Conservation (phyloP, 352 stramenopile species). For the Pseudoperonospora humuli region DNA sequence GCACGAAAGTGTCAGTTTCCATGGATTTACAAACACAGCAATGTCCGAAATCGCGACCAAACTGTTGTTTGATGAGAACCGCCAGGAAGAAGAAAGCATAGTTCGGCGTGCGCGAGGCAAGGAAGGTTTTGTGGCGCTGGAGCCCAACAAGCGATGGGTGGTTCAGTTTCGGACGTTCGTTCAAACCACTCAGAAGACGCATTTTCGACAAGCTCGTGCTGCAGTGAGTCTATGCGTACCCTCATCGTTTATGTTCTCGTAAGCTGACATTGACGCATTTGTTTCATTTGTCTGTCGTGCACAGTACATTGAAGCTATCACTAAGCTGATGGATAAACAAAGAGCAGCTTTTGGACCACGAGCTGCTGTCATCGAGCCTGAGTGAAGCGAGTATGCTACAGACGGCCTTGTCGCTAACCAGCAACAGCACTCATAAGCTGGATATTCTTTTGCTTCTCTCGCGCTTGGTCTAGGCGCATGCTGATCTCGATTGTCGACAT, state of each 20-base stretch:
- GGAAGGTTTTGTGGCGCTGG: constrained; percentile 42
- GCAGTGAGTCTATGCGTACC: constrained; percentile 18
- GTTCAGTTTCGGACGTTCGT: constrained; percentile 53
- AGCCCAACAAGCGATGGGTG: constrained; percentile 40
- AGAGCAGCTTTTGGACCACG: constrained; percentile 21
- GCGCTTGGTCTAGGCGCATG: constrained; percentile 37
- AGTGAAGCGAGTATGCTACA: constrained; percentile 13
- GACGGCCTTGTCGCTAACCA: constrained; percentile 1
- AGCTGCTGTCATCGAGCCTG: constrained; percentile 16
- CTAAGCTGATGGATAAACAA: constrained; percentile 48
- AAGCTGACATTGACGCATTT: constrained; percentile 3
- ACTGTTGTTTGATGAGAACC: constrained; percentile 40
- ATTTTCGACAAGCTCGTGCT: constrained; percentile 42
- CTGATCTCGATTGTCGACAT: constrained; percentile 68
- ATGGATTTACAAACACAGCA: constrained; percentile 1
- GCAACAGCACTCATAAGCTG: constrained; percentile 14
- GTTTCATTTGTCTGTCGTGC: constrained; percentile 2
- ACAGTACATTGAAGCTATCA: constrained; percentile 68
- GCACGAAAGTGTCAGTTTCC: constrained; percentile 10
- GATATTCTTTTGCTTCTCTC: constrained; percentile 23
- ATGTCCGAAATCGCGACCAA: constrained; percentile 16
- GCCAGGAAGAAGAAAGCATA: constrained; percentile 39
- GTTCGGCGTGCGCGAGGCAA: constrained; percentile 43
- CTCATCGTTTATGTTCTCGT: neutral
- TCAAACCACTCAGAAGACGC: constrained; percentile 32